Percentiles rank a stretch among this genome's conserved stretches.
Conservation (phyloP, 225 moss, liverwort and hornwort genomes). For the Climacium dendroides region DNA sequence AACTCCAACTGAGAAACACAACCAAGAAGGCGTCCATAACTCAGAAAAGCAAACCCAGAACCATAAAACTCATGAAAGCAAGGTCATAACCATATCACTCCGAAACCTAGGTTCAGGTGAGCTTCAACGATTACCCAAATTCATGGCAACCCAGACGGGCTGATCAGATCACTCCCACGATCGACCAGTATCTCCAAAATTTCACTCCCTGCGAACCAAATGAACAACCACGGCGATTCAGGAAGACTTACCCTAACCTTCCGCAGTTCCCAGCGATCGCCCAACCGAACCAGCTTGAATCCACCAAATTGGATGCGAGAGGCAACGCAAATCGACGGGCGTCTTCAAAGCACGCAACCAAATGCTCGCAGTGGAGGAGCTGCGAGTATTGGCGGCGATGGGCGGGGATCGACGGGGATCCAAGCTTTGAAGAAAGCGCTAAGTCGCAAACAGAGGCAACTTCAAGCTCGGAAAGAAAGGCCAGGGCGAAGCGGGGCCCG, state of each 20-base stretch:
- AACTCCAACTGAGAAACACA: not conserved
- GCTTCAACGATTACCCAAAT: not conserved
- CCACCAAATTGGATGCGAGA: not conserved
- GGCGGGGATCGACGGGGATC: not conserved
- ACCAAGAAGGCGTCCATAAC: not conserved
- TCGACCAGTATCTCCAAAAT: not conserved
- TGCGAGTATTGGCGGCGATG: not conserved
- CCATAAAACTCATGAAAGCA: not conserved
- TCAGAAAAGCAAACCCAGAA: not conserved
- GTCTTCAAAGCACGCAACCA: not conserved
- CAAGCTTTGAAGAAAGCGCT: not conserved
- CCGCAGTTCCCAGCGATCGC: not conserved
- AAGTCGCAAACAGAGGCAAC: not conserved
- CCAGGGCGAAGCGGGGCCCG: not conserved
- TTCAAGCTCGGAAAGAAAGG: not conserved
- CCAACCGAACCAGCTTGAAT: not conserved
- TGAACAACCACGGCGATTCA: not conserved
- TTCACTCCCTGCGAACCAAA: not conserved
- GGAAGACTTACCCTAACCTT: not conserved
- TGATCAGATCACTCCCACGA: not conserved
- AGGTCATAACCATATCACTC: not conserved
- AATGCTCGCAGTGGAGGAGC: not conserved
- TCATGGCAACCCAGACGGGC: not conserved
- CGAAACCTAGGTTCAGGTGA: not conserved
- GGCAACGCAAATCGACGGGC: not conserved